phyloP scores from a whole-genome alignment of 2,329 filamentous ascomycete genomes.

The Lasiodiplodia hormozganensis region DNA sequence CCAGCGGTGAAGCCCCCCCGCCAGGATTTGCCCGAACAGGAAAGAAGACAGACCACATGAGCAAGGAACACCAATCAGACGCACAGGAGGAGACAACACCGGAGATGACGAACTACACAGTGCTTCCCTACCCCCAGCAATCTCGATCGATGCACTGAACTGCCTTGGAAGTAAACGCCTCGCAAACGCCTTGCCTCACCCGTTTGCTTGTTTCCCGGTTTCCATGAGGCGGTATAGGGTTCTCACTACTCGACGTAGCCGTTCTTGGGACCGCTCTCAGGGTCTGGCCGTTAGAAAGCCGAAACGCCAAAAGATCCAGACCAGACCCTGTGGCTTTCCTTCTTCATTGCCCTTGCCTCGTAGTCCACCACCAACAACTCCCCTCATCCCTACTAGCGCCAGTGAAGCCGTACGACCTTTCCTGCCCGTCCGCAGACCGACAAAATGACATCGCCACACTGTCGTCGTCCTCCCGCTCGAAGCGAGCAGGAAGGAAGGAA shows the following conservation, averaged over 20 bases:
- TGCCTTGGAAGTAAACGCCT: too few species aligned
- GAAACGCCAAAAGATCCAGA: not conserved
- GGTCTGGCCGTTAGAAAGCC: not conserved
- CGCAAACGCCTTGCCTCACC: too few species aligned
- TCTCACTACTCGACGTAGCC: too few species aligned
- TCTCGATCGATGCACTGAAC: not conserved
- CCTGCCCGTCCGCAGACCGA: not conserved
- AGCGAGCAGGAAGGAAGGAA: not conserved
- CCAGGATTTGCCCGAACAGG: not conserved
- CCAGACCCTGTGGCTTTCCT: not conserved
- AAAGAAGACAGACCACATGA: not conserved
- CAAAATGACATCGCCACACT: slow-evolving; percentile 8
- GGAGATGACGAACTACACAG: not conserved
- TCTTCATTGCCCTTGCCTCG: not conserved
- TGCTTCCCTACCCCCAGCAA: not conserved
- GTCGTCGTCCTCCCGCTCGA: not conserved
- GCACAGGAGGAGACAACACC: not conserved
- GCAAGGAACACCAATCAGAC: not conserved
- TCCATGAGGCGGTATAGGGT: too few species aligned
- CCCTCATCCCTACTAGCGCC: not conserved
- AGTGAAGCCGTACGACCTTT: not conserved
- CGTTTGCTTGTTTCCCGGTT: too few species aligned
- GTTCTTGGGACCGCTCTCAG: too few species aligned
- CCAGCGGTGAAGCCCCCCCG: not conserved
- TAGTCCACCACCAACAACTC: not conserved